Conservation (phyloP, 164 flowering plant genomes). For the Vitis amurensis region DNA sequence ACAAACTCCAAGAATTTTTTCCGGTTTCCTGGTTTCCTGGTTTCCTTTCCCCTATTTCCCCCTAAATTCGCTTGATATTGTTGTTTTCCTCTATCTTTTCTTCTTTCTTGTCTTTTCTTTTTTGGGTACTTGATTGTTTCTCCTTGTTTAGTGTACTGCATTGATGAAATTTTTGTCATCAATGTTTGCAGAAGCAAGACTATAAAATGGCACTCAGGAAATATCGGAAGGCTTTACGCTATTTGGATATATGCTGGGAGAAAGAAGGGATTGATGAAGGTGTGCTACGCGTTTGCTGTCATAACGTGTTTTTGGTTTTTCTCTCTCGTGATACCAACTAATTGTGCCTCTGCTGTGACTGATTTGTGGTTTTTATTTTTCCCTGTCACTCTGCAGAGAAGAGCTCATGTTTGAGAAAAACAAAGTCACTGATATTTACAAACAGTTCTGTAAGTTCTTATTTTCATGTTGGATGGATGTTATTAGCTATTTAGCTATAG, state of each 20-base stretch:
- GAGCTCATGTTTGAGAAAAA: conserved; percentile 53
- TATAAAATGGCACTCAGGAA: conserved; percentile 90
- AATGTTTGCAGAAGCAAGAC: conserved; percentile 71
- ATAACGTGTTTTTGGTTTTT: background rate
- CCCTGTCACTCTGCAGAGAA: conserved; percentile 35
- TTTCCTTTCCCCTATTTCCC: too few relatives aligned
- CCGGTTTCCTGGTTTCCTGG: too few relatives aligned
- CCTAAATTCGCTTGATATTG: too few relatives aligned
- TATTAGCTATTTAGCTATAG: too few relatives aligned
- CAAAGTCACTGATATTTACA: conserved; percentile 62
- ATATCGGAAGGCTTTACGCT: conserved; percentile 87
- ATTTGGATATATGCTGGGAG: conserved; percentile 97
- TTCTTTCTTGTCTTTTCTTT: background rate
- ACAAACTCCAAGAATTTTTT: too few relatives aligned
- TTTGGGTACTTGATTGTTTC: background rate
- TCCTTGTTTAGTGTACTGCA: background rate
- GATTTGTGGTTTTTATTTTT: background rate
- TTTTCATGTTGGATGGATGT: background rate
- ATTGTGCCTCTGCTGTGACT: too few relatives aligned
- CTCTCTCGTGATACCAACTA: too few relatives aligned
- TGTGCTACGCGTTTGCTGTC: conserved; percentile 11
- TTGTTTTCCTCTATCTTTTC: too few relatives aligned
- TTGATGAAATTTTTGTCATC: background rate
- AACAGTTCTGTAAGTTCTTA: conserved; percentile 63
- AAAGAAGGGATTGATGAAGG: conserved; percentile 94